These are phyloP conservation scores for Neofusicoccum sp. DNA, from an alignment of 2,329 filamentous ascomycete genomes.

Conservation along the genomic window DNA sequence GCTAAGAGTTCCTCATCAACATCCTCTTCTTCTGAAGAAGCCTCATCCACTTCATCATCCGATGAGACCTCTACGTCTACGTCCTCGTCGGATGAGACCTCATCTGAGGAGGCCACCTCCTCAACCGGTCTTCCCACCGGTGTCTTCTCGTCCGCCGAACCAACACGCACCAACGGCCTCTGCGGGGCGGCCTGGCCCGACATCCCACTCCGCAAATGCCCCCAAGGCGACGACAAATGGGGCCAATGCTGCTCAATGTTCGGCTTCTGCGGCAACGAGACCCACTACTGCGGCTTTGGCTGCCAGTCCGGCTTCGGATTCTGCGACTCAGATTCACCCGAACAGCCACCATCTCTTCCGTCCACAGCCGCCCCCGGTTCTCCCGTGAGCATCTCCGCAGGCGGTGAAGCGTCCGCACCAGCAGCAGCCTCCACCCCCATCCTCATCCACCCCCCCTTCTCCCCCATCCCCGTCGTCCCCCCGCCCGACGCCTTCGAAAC, in stretches of 20 bases:
- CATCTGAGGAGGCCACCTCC: too few relatives aligned
- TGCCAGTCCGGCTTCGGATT: background rate
- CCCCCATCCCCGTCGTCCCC: background rate
- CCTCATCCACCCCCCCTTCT: background rate
- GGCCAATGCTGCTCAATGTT: slow-evolving; percentile 10
- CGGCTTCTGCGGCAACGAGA: slow-evolving; percentile 3
- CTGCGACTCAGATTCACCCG: background rate
- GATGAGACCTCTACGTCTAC: background rate
- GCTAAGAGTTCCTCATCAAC: background rate
- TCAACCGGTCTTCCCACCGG: background rate
- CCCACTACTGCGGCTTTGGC: background rate
- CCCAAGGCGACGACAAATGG: background rate
- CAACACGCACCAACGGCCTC: background rate
- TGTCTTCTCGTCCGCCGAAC: background rate
- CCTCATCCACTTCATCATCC: background rate
- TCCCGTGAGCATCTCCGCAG: too few relatives aligned
- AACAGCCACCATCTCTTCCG: background rate
- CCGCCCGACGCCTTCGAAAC: background rate
- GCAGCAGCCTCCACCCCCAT: background rate
- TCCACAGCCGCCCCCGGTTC: background rate
- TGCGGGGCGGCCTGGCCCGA: background rate
- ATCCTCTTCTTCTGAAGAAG: background rate
- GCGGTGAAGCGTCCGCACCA: too few relatives aligned
- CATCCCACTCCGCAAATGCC: background rate
- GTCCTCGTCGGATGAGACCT: background rate